Evolutionary conservation across 441 rosid genomes (phyloP), one percentile per base, ranked within the genome.

Genomic region (Gossypium lobatum): DNA sequence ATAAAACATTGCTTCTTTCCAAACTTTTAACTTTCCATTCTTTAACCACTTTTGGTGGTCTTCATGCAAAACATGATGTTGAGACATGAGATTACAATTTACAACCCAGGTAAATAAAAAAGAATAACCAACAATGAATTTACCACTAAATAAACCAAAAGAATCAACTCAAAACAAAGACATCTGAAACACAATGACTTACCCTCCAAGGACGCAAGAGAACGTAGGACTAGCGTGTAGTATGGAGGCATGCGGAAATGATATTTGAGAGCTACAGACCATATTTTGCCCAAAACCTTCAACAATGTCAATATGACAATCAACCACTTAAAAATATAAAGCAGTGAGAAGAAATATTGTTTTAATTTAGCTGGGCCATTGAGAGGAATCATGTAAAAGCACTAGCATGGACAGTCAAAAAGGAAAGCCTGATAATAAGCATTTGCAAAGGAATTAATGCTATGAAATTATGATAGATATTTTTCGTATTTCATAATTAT

Each of bases 191-290:
- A 16, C 42, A 17, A 60, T 77, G 63, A 77, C 74, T 69, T 85
- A 92, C 98, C 98, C 90, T 95, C 99, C 45, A 95, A 81, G 80
- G 97, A 95, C 71, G 97, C 97, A 68, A 95, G 97, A 64, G 99
- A 95, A 50, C 99, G 94, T 64, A 95, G 85, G 80, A 93, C 89
- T 78, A 95, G 95, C 11, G 99, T 95, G 81, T 87, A 95, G 84
- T 91, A 94, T 73, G 98, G 97, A 8, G 98, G 99, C 99, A 95
- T 95, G 77, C 93, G 92, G 75, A 91, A 89, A 76, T 92, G 95
- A 85, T 88, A 88, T 78, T 93, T 95, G 82, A 95, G 80, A 66
- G 99, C 99, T 80, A 93, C 71, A 65, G 92, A 86, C 90, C 95
- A 76, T 79, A 93, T 88, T 83, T 90, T 93, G 75, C 93, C 84